These are phyloP conservation scores for Boletus vermiculosoides DNA, from an alignment of 768 basidiomycete species.

Conservation along the genomic window DNA sequence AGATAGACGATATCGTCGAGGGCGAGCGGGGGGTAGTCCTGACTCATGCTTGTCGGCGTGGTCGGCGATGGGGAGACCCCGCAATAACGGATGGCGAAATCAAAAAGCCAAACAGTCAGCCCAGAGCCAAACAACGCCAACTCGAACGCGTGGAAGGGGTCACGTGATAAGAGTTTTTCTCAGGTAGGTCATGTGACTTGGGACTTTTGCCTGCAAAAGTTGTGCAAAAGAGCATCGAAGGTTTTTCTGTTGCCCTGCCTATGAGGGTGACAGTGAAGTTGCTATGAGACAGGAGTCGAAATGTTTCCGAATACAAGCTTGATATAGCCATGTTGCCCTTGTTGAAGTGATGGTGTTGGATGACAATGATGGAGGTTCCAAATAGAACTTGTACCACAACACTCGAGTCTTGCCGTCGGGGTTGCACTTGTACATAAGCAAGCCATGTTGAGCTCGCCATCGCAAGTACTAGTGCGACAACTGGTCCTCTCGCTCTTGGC, in stretches of 20 bases:
- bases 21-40: conserved; percentile 41
- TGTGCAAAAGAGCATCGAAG: too few species aligned
- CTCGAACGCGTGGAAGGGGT: conserved; percentile 34
- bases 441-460: conserved; percentile 11
- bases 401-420: too few species aligned
- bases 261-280: too few species aligned
- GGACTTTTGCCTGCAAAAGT: neutral
- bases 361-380: too few species aligned
- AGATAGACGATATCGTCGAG: conserved; percentile 57
- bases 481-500: conserved; percentile 48
- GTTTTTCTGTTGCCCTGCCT: too few species aligned
- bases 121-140: conserved; percentile 33
- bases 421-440: neutral
- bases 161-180: conserved; percentile 34
- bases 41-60: conserved; percentile 24
- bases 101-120: conserved; percentile 31
- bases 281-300: too few species aligned
- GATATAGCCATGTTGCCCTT: too few species aligned
- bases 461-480: conserved; percentile 16
- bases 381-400: neutral
- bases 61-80: conserved; percentile 3
- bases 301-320: too few species aligned
- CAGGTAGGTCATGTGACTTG: conserved; percentile 25
- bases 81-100: conserved; percentile 21
- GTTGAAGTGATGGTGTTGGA: too few species aligned